A percentile compares a stretch with the other conserved stretches of the same genome.
phyloP scores from a whole-genome alignment of 1,139 yeast species.

The Pichia sp. region DNA sequence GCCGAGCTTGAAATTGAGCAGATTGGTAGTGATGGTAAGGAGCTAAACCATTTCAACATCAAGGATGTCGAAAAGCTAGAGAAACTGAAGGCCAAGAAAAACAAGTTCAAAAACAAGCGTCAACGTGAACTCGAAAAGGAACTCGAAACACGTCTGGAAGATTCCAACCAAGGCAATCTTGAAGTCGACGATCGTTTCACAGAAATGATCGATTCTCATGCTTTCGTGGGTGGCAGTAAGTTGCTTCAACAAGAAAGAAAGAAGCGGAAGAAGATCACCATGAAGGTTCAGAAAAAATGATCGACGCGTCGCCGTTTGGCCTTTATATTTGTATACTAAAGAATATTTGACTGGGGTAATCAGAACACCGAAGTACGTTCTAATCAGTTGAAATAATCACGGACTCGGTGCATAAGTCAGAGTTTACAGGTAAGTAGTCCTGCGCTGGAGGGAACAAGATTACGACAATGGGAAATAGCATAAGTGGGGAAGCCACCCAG shows the following conservation, averaged over 20 bases:
- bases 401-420: neutral
- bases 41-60: slow-evolving; percentile 68
- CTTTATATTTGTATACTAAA: neutral
- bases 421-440: neutral
- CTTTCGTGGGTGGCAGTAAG: slow-evolving; percentile 43
- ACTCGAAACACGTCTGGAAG: slow-evolving; percentile 16
- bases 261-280: slow-evolving; percentile 21
- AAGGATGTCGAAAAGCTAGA: slow-evolving; percentile 72
- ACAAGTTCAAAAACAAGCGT: slow-evolving; percentile 42
- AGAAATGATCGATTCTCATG: slow-evolving; percentile 83
- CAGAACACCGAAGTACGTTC: neutral
- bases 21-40: slow-evolving; percentile 47
- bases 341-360: neutral
- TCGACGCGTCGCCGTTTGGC: slow-evolving; percentile 4
- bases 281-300: neutral
- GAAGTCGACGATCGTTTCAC: slow-evolving; percentile 81
- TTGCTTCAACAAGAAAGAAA: slow-evolving; percentile 59
- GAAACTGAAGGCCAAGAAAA: slow-evolving; percentile 57
- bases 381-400: neutral
- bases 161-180: slow-evolving; percentile 40
- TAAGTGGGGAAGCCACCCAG: slow-evolving; percentile 1
- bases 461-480: slow-evolving; percentile 9
- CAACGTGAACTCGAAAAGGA: slow-evolving; percentile 43
- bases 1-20: slow-evolving; percentile 27
- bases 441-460: neutral